A percentile compares a stretch with the other conserved stretches of the same genome.
Conservation (phyloP, 129 eudicot genomes). For the Flaveria bidentis region DNA sequence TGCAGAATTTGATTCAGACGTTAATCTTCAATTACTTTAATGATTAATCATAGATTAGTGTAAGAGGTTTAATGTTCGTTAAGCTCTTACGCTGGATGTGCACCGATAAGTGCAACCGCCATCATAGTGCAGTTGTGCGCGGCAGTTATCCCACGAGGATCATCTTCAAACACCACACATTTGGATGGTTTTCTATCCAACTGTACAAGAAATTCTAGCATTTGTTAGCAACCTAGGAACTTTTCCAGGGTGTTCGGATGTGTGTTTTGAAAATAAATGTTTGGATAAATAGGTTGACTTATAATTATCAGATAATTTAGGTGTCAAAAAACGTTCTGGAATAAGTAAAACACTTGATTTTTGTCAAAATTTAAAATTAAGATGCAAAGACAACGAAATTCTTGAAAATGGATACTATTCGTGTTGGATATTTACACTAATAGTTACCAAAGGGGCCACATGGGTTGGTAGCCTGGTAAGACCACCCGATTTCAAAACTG, state of each 20-base stretch:
- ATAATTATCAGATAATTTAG: not conserved
- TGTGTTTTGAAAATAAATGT: not conserved
- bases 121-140: slow-evolving; percentile 99
- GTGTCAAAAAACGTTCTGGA: not conserved
- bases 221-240: not conserved
- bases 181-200: slow-evolving; percentile 93
- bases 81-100: slow-evolving; percentile 88
- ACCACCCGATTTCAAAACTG: no score
- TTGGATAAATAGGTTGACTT: not conserved
- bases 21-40: not conserved
- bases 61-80: not conserved
- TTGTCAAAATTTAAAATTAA: no score
- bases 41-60: not conserved
- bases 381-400: not conserved
- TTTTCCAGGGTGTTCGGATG: not conserved
- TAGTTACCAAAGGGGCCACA: not conserved
- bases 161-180: slow-evolving; percentile 96
- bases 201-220: slow-evolving; percentile 40
- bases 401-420: not conserved
- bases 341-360: no score
- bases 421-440: not conserved
- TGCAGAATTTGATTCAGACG: slow-evolving; percentile 41
- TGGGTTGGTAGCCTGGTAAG: no score
- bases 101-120: slow-evolving; percentile 90
- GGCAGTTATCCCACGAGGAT: slow-evolving; percentile 91